Evolutionary conservation across 2,329 filamentous ascomycete species (phyloP).

Genomic region (Metarhizium rileyi): DNA sequence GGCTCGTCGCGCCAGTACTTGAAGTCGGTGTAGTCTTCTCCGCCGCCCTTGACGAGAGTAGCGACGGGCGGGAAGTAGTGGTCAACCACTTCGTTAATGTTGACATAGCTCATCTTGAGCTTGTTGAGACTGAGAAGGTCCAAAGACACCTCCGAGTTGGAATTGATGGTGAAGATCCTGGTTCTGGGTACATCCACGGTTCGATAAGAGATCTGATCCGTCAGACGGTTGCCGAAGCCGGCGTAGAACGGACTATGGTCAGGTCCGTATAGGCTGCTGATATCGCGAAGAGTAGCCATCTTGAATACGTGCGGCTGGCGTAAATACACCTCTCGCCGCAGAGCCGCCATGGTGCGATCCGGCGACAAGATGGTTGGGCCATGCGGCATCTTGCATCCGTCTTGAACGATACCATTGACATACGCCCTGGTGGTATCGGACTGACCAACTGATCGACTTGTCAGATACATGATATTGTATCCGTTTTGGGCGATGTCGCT

Average conservation of each 20-base stretch:
- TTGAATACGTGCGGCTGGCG: constrained; percentile 98
- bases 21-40: constrained; percentile 94
- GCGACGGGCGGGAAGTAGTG: constrained; percentile 95
- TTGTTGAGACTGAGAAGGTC: constrained; percentile 87
- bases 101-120: constrained; percentile 93
- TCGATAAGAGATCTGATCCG: constrained; percentile 90
- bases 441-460: constrained; percentile 85
- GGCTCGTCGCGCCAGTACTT: constrained; percentile 88
- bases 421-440: constrained; percentile 86
- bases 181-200: constrained; percentile 91
- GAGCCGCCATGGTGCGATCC: constrained; percentile 85
- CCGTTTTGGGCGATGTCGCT: constrained; percentile 91
- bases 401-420: constrained; percentile 79
- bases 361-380: constrained; percentile 93
- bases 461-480: constrained; percentile 98
- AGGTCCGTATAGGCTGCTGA: constrained; percentile 74
- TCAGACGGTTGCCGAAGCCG: constrained; percentile 91
- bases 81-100: constrained; percentile 94
- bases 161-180: constrained; percentile 97
- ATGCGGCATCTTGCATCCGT: constrained; percentile 73
- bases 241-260: constrained; percentile 85
- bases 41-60: constrained; percentile 76
- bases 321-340: constrained; percentile 86
- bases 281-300: constrained; percentile 95
- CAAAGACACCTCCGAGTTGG: constrained; percentile 87